Conservation (phyloP, 2,329 filamentous ascomycete genomes). For the Alternaria arborescens region DNA sequence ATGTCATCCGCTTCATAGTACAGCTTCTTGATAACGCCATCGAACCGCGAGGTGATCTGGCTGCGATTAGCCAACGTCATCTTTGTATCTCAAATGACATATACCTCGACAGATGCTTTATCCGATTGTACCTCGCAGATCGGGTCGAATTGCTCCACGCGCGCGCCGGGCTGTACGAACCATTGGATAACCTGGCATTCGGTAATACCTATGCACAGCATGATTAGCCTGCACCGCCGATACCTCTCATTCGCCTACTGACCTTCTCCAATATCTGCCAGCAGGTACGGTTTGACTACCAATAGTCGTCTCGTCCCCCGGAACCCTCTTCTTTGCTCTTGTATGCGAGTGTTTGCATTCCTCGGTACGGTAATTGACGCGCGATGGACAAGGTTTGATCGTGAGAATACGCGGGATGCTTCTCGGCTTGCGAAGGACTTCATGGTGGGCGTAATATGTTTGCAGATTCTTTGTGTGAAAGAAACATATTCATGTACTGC, state of each 20-base stretch:
- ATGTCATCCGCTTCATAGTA: conserved; percentile 97
- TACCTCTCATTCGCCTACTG: conserved; percentile 29
- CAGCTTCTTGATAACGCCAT: conserved; percentile 94
- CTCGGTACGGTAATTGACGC: conserved; percentile 35
- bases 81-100: background rate
- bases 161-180: conserved; percentile 96
- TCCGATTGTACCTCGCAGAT: conserved; percentile 98
- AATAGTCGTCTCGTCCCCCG: conserved; percentile 42
- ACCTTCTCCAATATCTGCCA: conserved; percentile 90
- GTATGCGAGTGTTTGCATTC: conserved; percentile 30
- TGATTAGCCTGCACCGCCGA: conserved; percentile 4
- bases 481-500: conserved; percentile 38
- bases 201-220: conserved; percentile 75
- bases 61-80: conserved; percentile 18
- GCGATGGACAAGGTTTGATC: conserved; percentile 29
- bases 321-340: conserved; percentile 50
- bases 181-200: conserved; percentile 99
- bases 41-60: conserved; percentile 93
- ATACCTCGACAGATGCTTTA: conserved; percentile 76
- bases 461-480: conserved; percentile 20
- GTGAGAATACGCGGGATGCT: conserved; percentile 39
- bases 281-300: conserved; percentile 78
- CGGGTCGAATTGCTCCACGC: conserved; percentile 97
- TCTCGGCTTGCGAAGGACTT: conserved; percentile 45
- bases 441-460: conserved; percentile 32